Conservation (phyloP, 768 basidiomycete genomes). For the Scleroderma citrinum region DNA sequence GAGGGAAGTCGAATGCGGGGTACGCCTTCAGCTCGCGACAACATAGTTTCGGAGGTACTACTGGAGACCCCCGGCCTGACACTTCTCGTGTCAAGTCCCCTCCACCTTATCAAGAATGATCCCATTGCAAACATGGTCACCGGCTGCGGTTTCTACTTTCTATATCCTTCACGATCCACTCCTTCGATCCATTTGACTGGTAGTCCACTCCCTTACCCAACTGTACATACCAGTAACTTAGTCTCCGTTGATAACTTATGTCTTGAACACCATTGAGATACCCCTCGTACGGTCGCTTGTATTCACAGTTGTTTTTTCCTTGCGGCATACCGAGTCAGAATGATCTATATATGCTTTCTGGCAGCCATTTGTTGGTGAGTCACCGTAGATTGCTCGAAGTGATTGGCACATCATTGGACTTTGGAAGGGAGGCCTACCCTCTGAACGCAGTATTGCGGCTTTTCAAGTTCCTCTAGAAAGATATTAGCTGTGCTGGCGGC, state of each 20-base stretch:
- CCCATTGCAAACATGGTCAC: background rate
- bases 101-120: slow-evolving; percentile 9
- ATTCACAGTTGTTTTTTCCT: slow-evolving; percentile 8
- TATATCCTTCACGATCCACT: background rate
- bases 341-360: too few relatives aligned
- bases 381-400: too few relatives aligned
- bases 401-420: too few relatives aligned
- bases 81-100: slow-evolving; percentile 7
- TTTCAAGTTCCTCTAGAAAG: too few relatives aligned
- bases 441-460: too few relatives aligned
- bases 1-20: slow-evolving; percentile 7
- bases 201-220: slow-evolving; percentile 5
- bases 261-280: slow-evolving; percentile 6
- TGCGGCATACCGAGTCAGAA: background rate
- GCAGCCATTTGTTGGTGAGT: too few relatives aligned
- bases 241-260: slow-evolving; percentile 18
- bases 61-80: background rate
- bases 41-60: slow-evolving; percentile 15
- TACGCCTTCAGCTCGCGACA: slow-evolving; percentile 22
- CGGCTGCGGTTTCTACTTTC: background rate
- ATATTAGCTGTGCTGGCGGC: too few relatives aligned
- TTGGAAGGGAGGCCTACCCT: too few relatives aligned
- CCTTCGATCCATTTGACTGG: background rate
- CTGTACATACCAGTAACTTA: slow-evolving; percentile 5
- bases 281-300: slow-evolving; percentile 9